Percentiles rank a stretch among this genome's conserved stretches.
These are phyloP conservation scores for Monascus ruber DNA, from an alignment of 2,329 filamentous ascomycete genomes.

Conservation along the genomic window DNA sequence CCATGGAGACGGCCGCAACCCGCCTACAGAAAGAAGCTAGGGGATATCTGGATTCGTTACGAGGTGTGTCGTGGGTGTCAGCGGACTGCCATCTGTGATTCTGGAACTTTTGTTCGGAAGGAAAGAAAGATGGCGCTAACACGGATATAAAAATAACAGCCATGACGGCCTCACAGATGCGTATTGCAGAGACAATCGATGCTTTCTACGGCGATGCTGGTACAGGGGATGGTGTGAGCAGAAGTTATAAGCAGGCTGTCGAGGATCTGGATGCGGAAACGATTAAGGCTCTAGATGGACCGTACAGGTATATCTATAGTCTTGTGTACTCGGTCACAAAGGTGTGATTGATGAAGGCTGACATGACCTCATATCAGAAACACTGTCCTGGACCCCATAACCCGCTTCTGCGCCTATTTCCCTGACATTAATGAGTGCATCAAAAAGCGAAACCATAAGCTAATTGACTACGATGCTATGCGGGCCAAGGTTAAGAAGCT, in stretches of 20 bases:
- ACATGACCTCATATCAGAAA: slow-evolving; percentile 40
- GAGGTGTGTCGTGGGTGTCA: slow-evolving; percentile 47
- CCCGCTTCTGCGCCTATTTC: slow-evolving; percentile 94
- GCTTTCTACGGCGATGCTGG: slow-evolving; percentile 97
- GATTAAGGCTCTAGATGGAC: slow-evolving; percentile 94
- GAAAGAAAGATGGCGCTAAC: slow-evolving; percentile 1
- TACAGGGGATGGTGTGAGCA: slow-evolving; percentile 84
- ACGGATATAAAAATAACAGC: slow-evolving; percentile 41
- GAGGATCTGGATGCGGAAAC: slow-evolving; percentile 96
- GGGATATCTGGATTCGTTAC: slow-evolving; percentile 88
- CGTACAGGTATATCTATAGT: slow-evolving; percentile 55
- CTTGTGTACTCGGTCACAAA: background rate
- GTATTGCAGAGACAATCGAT: slow-evolving; percentile 97
- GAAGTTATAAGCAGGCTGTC: slow-evolving; percentile 96
- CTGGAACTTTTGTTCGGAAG: background rate
- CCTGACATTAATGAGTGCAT: slow-evolving; percentile 99
- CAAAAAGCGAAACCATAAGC: slow-evolving; percentile 97
- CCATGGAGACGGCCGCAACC: slow-evolving; percentile 89
- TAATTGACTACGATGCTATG: slow-evolving; percentile 94
- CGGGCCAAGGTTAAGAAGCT: slow-evolving; percentile 94
- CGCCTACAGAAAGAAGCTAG: slow-evolving; percentile 96
- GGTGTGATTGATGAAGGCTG: background rate
- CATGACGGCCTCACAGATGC: slow-evolving; percentile 99
- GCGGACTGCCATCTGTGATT: background rate
- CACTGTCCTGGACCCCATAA: slow-evolving; percentile 91